Conservation (phyloP, 331 rosid genomes). For the Rhamnella rubrinervis region DNA sequence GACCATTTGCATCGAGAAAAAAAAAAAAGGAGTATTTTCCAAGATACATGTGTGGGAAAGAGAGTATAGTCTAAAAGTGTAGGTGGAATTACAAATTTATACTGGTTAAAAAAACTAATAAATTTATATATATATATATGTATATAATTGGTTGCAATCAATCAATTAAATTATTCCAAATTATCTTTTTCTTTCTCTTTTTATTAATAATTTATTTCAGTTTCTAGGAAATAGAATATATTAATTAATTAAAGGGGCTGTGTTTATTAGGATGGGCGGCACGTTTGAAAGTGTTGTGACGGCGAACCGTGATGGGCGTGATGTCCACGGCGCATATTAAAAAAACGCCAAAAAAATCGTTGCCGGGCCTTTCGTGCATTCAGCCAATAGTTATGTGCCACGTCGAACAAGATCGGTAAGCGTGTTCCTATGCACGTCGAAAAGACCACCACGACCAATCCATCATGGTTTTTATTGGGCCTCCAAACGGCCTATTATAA, state of each 20-base stretch:
- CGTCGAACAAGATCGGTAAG: not conserved
- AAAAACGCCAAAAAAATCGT: not conserved
- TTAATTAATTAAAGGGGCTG: not conserved
- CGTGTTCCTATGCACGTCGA: not conserved
- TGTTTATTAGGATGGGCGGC: not conserved
- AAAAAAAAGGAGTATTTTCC: too few relatives aligned
- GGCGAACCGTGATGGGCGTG: not conserved
- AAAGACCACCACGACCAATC: not conserved
- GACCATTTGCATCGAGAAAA: too few relatives aligned
- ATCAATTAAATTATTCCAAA: too few relatives aligned
- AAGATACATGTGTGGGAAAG: too few relatives aligned
- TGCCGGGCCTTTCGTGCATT: not conserved
- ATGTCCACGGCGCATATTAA: slow-evolving; percentile 6
- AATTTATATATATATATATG: too few relatives aligned
- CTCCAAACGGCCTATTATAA: not conserved
- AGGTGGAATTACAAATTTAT: too few relatives aligned
- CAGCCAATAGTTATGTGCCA: not conserved
- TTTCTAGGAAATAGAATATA: too few relatives aligned
- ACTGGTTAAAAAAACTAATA: too few relatives aligned
- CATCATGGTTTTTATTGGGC: not conserved
- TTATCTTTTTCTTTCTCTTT: too few relatives aligned
- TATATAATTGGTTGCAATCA: too few relatives aligned
- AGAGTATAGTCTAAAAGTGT: too few relatives aligned
- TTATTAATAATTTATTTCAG: too few relatives aligned
- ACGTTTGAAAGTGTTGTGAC: slow-evolving; percentile 4